Percentiles rank a stretch among this genome's conserved stretches.
These are phyloP conservation scores for Solioccasus polychromus DNA, from an alignment of 768 basidiomycete species.

Conservation along the genomic window DNA sequence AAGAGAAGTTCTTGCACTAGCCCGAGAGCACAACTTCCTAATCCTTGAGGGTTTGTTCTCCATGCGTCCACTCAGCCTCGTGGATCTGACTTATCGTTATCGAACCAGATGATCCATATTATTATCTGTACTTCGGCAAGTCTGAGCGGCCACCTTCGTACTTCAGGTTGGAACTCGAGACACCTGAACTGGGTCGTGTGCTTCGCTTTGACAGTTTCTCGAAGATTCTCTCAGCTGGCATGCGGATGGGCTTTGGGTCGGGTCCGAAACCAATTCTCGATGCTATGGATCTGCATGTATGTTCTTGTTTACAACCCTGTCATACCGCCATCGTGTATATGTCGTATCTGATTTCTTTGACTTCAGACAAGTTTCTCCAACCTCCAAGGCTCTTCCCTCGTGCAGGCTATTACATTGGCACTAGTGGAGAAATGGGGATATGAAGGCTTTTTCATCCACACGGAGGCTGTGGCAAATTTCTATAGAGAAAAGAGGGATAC, in stretches of 20 bases:
- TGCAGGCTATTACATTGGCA: constrained; percentile 58
- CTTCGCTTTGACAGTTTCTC: constrained; percentile 88
- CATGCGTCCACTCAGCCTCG: neutral
- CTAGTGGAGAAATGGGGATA: constrained; percentile 73
- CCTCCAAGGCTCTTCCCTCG: constrained; percentile 62
- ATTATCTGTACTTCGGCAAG: constrained; percentile 71
- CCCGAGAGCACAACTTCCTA: constrained; percentile 70
- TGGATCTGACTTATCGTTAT: neutral
- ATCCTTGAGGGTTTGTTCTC: constrained; percentile 71
- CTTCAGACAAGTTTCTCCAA: constrained; percentile 62
- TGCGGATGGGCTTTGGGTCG: constrained; percentile 78
- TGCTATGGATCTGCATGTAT: constrained; percentile 68
- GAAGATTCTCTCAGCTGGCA: constrained; percentile 75
- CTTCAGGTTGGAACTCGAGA: constrained; percentile 72
- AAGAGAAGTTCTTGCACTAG: constrained; percentile 67
- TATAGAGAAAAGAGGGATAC: constrained; percentile 71
- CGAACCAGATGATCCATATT: constrained; percentile 72
- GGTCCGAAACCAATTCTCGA: constrained; percentile 68
- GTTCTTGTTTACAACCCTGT: constrained; percentile 26
- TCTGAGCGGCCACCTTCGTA: constrained; percentile 69
- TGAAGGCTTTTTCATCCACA: constrained; percentile 70
- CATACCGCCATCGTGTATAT: constrained; percentile 9
- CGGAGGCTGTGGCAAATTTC: constrained; percentile 63
- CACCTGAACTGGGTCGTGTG: constrained; percentile 70
- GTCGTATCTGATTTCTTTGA: constrained; percentile 8